Evolutionary conservation across 2,329 filamentous ascomycete genomes (phyloP).

Genomic region (Paecilomyces sp.): DNA sequence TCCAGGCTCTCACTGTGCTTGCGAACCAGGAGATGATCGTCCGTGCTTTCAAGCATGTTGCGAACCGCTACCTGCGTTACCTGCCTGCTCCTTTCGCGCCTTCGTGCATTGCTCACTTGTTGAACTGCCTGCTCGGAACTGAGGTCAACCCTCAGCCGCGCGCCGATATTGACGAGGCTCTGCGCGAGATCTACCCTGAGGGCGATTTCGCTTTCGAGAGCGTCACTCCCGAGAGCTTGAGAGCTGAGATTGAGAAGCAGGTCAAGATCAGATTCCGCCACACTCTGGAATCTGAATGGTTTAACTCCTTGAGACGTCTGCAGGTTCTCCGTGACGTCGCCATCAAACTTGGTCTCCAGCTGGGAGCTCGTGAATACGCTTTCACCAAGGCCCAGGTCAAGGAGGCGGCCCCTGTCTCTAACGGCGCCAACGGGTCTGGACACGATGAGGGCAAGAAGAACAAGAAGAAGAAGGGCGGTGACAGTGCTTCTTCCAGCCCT

Average conservation of each 20-base stretch:
- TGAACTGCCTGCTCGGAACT: slow-evolving; percentile 85
- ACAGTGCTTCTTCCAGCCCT: slow-evolving; percentile 41
- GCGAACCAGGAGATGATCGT: slow-evolving; percentile 87
- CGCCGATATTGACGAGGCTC: slow-evolving; percentile 66
- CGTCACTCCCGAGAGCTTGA: slow-evolving; percentile 66
- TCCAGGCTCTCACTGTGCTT: slow-evolving; percentile 70
- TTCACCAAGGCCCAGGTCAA: slow-evolving; percentile 50
- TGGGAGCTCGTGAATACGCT: slow-evolving; percentile 69
- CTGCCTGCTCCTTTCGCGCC: slow-evolving; percentile 74
- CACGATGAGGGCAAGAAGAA: slow-evolving; percentile 42
- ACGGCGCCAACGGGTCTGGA: slow-evolving; percentile 24
- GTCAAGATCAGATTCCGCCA: slow-evolving; percentile 69
- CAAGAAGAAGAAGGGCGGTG: slow-evolving; percentile 53
- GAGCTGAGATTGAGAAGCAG: slow-evolving; percentile 63
- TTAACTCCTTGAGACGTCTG: slow-evolving; percentile 59
- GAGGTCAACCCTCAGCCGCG: slow-evolving; percentile 69
- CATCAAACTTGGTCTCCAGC: slow-evolving; percentile 82
- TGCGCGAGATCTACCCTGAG: slow-evolving; percentile 73
- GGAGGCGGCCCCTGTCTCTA: slow-evolving; percentile 26
- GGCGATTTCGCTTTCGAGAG: slow-evolving; percentile 74
- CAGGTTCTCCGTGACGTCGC: slow-evolving; percentile 86
- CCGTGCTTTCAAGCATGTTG: slow-evolving; percentile 91
- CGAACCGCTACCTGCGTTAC: slow-evolving; percentile 69
- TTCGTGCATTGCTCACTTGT: slow-evolving; percentile 72
- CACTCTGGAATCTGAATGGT: slow-evolving; percentile 62